These are phyloP conservation scores for Gaeumannomyces sp. DNA, from an alignment of 2,329 filamentous ascomycete species.

Conservation along the genomic window DNA sequence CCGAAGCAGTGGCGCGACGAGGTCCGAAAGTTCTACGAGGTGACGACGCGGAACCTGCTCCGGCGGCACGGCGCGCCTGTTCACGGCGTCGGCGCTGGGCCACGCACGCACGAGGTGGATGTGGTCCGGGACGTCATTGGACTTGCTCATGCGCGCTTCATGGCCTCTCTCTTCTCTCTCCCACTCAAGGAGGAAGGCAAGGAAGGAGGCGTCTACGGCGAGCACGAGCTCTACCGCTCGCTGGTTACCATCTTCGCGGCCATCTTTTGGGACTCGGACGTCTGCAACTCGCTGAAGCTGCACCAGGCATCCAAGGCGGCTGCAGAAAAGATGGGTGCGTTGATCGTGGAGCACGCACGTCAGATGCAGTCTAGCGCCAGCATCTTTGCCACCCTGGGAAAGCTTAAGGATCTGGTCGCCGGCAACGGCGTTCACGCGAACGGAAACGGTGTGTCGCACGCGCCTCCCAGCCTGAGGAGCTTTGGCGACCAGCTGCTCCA, in stretches of 20 bases:
- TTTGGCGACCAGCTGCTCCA: slow-evolving; percentile 54
- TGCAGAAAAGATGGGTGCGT: slow-evolving; percentile 1
- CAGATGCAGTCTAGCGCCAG: background rate
- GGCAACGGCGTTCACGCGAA: slow-evolving; percentile 5
- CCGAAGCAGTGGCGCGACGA: slow-evolving; percentile 3
- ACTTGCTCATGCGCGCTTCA: slow-evolving; percentile 48
- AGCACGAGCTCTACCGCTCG: slow-evolving; percentile 33
- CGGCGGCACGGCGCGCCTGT: background rate
- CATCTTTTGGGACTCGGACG: slow-evolving; percentile 7
- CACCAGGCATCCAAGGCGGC: background rate
- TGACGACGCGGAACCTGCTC: slow-evolving; percentile 7
- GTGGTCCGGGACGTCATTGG: slow-evolving; percentile 50
- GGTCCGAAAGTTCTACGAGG: slow-evolving; percentile 3
- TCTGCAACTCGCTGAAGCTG: slow-evolving; percentile 2
- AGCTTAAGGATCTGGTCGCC: background rate
- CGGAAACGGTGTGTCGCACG: background rate
- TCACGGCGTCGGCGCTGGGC: slow-evolving; percentile 18
- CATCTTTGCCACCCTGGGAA: background rate
- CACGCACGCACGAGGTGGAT: slow-evolving; percentile 31
- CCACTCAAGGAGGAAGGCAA: slow-evolving; percentile 44
- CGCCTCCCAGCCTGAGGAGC: slow-evolving; percentile 37
- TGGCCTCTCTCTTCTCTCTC: slow-evolving; percentile 51
- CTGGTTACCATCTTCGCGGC: slow-evolving; percentile 30
- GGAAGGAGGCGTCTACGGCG: slow-evolving; percentile 17
- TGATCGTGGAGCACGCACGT: background rate